Evolutionary conservation across 768 basidiomycete species (phyloP).

Genomic region (Gloeopeniophorella convolvens): DNA sequence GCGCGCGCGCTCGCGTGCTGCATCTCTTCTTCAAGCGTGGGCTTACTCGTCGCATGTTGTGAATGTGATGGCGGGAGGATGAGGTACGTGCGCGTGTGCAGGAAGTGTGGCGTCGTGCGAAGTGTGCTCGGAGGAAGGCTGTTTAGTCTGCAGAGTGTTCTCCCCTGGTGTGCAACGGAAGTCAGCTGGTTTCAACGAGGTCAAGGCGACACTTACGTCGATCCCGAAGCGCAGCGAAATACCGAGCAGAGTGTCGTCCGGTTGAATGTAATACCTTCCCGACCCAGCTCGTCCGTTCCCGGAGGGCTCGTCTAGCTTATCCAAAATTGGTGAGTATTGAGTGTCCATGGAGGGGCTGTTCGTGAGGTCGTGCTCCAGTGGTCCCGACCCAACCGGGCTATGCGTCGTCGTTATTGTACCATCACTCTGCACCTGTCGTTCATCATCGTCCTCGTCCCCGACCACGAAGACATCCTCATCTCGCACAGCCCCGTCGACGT

Average conservation of each 20-base stretch:
- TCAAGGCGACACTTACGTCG: conserved; percentile 41
- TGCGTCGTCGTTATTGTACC: too few relatives aligned
- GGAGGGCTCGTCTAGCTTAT: neutral
- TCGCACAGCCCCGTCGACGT: conserved; percentile 47
- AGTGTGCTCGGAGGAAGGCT: conserved; percentile 58
- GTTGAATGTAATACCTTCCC: conserved; percentile 16
- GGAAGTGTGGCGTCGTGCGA: conserved; percentile 63
- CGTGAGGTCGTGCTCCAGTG: neutral
- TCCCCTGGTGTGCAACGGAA: conserved; percentile 36
- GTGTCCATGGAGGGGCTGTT: neutral
- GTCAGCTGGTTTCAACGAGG: neutral
- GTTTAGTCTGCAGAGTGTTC: conserved; percentile 58
- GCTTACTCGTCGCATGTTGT: conserved; percentile 23
- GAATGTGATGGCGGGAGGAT: conserved; percentile 40
- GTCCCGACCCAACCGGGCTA: neutral
- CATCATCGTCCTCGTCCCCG: conserved; percentile 53
- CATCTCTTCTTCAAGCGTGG: conserved; percentile 35
- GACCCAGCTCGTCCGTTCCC: neutral
- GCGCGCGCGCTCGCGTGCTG: conserved; percentile 47
- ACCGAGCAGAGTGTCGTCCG: conserved; percentile 17
- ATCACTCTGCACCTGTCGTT: neutral
- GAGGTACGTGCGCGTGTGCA: conserved; percentile 60
- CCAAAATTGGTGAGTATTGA: neutral
- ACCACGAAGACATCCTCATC: conserved; percentile 62
- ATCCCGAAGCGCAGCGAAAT: conserved; percentile 26